These are phyloP conservation scores for Quercus aquifolioides DNA, from an alignment of 306 rosid genomes.

Conservation along the genomic window DNA sequence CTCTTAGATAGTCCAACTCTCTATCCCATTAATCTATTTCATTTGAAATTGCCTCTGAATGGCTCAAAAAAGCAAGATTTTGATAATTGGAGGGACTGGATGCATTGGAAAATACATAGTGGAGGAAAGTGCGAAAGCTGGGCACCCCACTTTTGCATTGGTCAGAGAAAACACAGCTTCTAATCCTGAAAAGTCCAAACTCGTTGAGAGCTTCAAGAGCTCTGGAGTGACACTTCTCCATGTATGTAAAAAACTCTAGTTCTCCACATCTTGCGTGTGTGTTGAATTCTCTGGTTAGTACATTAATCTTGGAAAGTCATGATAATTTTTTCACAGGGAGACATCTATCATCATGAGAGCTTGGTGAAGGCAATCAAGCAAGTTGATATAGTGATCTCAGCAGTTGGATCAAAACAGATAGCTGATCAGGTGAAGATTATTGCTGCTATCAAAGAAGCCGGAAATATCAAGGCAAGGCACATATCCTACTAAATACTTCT, in stretches of 20 bases:
- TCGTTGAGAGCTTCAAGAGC: constrained; percentile 24
- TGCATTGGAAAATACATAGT: constrained; percentile 1
- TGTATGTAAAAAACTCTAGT: background rate
- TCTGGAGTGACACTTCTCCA: constrained; percentile 24
- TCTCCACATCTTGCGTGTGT: background rate
- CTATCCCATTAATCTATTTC: background rate
- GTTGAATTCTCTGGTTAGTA: background rate
- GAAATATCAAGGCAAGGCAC: constrained; percentile 32
- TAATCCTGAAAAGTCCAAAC: constrained; percentile 35
- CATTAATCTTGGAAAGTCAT: background rate
- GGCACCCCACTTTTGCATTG: constrained; percentile 37
- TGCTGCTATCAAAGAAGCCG: constrained; percentile 50
- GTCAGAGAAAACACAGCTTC: constrained; percentile 25
- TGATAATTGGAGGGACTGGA: constrained; percentile 25
- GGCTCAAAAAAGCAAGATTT: constrained; percentile 34
- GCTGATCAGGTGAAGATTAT: constrained; percentile 36
- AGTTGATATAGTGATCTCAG: constrained; percentile 40
- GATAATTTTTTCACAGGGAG: constrained; percentile 18
- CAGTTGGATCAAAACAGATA: constrained; percentile 20
- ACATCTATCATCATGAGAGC: constrained; percentile 27
- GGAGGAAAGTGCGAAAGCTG: constrained; percentile 32
- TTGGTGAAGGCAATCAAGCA: constrained; percentile 40
- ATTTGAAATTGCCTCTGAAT: background rate
- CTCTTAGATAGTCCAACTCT: too few species aligned
- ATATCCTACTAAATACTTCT: background rate